A percentile compares a stretch with the other conserved stretches of the same genome.
These are phyloP conservation scores for Vanrija humicola DNA, from an alignment of 1,284 basidiomycete genomes.

Conservation along the genomic window DNA sequence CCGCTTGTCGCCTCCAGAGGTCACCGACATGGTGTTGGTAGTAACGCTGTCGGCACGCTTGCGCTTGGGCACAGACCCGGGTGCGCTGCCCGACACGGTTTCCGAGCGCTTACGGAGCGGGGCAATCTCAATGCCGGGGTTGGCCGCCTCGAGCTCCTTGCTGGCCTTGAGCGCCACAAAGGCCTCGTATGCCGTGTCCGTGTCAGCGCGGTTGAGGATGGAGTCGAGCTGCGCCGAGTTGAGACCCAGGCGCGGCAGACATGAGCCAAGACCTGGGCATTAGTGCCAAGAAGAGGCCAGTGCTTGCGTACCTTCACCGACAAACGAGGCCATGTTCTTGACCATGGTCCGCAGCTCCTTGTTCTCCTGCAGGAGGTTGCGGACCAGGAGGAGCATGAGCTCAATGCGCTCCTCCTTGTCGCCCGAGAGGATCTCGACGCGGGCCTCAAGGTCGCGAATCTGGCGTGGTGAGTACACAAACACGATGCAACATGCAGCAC, in stretches of 20 bases:
- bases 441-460: constrained; percentile 88
- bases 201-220: constrained; percentile 76
- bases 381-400: constrained; percentile 74
- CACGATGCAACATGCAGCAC: too few species aligned
- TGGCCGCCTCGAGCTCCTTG: constrained; percentile 31
- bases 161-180: constrained; percentile 57
- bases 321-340: constrained; percentile 68
- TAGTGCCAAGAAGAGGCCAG: not conserved
- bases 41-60: constrained; percentile 17
- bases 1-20: constrained; percentile 3
- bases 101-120: constrained; percentile 3
- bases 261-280: constrained; percentile 56
- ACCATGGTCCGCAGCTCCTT: constrained; percentile 73
- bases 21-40: not conserved
- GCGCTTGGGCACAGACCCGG: constrained; percentile 23
- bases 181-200: constrained; percentile 84
- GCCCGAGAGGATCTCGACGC: constrained; percentile 82
- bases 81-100: not conserved
- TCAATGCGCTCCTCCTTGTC: constrained; percentile 80
- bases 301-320: constrained; percentile 66
- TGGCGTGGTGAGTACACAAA: constrained; percentile 37
- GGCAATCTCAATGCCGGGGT: constrained; percentile 33
- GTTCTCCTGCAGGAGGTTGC: constrained; percentile 86
- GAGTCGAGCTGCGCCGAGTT: constrained; percentile 68
- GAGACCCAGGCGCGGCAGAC: constrained; percentile 66